A percentile compares a stretch with the other conserved stretches of the same genome.
Evolutionary conservation across 495 filamentous ascomycete species (phyloP).

Genomic region (Neurospora sp.): DNA sequence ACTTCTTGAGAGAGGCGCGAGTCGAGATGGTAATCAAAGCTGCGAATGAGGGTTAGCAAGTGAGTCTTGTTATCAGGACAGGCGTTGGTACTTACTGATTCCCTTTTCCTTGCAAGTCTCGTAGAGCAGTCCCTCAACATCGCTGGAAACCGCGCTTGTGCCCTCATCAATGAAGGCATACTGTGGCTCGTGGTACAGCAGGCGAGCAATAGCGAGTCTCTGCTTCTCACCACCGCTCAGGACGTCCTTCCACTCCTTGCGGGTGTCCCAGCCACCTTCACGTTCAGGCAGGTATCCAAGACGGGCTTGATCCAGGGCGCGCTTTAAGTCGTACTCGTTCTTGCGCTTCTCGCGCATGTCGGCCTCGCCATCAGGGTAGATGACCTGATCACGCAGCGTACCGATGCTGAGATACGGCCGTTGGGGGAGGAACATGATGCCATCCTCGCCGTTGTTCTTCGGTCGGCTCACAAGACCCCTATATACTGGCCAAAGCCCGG

Average conservation of each 20-base stretch:
- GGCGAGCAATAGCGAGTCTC: constrained; percentile 75
- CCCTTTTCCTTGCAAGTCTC: constrained; percentile 84
- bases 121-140: constrained; percentile 92
- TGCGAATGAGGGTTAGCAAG: constrained; percentile 22
- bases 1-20: constrained; percentile 84
- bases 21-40: constrained; percentile 90
- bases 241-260: constrained; percentile 98
- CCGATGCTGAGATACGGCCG: constrained; percentile 87
- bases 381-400: constrained; percentile 94
- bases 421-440: constrained; percentile 97
- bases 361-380: constrained; percentile 89
- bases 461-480: constrained; percentile 81
- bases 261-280: constrained; percentile 93
- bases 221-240: constrained; percentile 98
- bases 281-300: constrained; percentile 83
- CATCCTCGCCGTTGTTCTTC: constrained; percentile 67
- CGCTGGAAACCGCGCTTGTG: constrained; percentile 83
- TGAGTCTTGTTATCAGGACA: neutral
- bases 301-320: constrained; percentile 68
- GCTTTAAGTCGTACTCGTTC: constrained; percentile 61
- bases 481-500: constrained; percentile 94
- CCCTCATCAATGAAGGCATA: constrained; percentile 95
- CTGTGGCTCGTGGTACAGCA: constrained; percentile 89
- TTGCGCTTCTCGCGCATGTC: constrained; percentile 82
- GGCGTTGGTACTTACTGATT: constrained; percentile 53